Percentiles rank a stretch among this genome's conserved stretches.
phyloP scores from a whole-genome alignment of 2,329 filamentous ascomycete genomes.

The Fusarium penzigii region DNA sequence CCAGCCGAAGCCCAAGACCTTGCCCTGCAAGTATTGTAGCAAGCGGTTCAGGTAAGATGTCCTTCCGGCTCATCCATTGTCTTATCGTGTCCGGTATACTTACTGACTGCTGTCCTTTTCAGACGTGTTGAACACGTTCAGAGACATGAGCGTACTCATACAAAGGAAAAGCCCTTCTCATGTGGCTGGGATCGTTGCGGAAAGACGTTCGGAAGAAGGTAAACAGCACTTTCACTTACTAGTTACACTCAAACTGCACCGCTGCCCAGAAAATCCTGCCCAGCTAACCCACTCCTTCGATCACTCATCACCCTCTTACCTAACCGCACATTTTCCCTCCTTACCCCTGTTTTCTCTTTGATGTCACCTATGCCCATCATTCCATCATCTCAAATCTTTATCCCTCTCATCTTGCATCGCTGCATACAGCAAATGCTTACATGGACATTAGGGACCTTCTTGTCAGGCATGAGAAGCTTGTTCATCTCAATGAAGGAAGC shows the following conservation, averaged over 20 bases:
- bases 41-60: conserved; percentile 60
- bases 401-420: background rate
- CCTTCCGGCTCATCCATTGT: conserved; percentile 10
- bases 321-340: conserved; percentile 6
- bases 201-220: conserved; percentile 64
- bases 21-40: conserved; percentile 64
- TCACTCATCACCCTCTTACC: conserved; percentile 12
- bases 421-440: conserved; percentile 42
- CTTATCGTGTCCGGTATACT: conserved; percentile 10
- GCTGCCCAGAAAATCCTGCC: conserved; percentile 16
- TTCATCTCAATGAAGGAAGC: conserved; percentile 61
- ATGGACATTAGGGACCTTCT: conserved; percentile 66
- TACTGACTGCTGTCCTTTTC: conserved; percentile 22
- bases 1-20: conserved; percentile 61
- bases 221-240: conserved; percentile 36
- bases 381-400: background rate
- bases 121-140: conserved; percentile 67
- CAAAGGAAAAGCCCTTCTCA: conserved; percentile 65
- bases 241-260: conserved; percentile 21
- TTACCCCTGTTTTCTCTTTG: background rate
- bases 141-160: conserved; percentile 64
- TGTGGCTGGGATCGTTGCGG: conserved; percentile 61
- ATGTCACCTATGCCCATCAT: conserved; percentile 1
- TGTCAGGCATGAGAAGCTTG: conserved; percentile 64
- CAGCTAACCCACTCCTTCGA: background rate